Conservation (phyloP, 129 eudicot species). For the Artemisia tridentata region DNA sequence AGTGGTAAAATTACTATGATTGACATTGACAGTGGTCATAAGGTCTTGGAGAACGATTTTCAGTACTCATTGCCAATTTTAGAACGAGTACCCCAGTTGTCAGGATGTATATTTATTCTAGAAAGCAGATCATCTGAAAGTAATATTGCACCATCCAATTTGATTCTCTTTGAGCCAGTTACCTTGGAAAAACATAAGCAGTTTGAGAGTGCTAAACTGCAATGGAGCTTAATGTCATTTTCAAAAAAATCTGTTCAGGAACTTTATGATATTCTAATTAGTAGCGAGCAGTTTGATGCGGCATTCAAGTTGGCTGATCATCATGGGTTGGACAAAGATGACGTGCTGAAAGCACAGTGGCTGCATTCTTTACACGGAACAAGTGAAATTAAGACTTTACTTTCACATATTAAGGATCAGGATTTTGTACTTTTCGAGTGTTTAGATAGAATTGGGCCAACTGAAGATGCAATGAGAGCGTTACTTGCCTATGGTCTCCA, state of each 20-base stretch:
- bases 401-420: slow-evolving; percentile 69
- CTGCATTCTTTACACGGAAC: slow-evolving; percentile 66
- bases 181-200: slow-evolving; percentile 43
- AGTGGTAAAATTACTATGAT: slow-evolving; percentile 57
- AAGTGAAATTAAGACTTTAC: slow-evolving; percentile 55
- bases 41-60: slow-evolving; percentile 46
- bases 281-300: slow-evolving; percentile 54
- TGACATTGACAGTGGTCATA: slow-evolving; percentile 42
- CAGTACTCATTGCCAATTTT: slow-evolving; percentile 62
- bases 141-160: slow-evolving; percentile 33
- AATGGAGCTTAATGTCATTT: slow-evolving; percentile 75
- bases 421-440: slow-evolving; percentile 82
- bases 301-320: slow-evolving; percentile 78
- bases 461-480: slow-evolving; percentile 74
- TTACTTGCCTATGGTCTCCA: slow-evolving; percentile 69
- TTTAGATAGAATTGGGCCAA: slow-evolving; percentile 73
- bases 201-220: slow-evolving; percentile 45
- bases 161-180: slow-evolving; percentile 45
- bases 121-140: slow-evolving; percentile 57
- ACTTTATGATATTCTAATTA: slow-evolving; percentile 69
- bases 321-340: slow-evolving; percentile 74
- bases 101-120: slow-evolving; percentile 67
- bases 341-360: slow-evolving; percentile 88
- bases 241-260: slow-evolving; percentile 63
- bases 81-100: slow-evolving; percentile 47